Evolutionary conservation across 495 filamentous ascomycete species (phyloP).

Genomic region (Penicillium robsamsonii): DNA sequence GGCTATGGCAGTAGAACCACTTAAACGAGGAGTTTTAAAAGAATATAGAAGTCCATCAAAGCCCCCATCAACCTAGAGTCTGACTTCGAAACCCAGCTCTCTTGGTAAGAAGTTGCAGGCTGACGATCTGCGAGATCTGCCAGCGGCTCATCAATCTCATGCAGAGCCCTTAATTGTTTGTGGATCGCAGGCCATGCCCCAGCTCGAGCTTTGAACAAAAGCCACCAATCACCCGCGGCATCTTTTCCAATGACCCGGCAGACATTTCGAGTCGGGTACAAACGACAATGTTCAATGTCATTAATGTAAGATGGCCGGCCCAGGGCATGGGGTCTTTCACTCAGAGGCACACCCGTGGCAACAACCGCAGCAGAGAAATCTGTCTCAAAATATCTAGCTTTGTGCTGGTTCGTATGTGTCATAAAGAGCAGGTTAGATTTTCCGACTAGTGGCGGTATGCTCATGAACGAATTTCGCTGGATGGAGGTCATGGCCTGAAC

Average conservation of each 20-base stretch:
- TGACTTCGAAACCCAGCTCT: too few relatives aligned
- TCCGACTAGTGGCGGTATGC: not conserved
- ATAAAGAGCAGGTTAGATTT: constrained; percentile 5
- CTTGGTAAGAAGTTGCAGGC: too few relatives aligned
- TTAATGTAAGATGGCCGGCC: constrained; percentile 1
- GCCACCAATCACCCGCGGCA: constrained; percentile 44
- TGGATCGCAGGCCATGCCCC: constrained; percentile 8
- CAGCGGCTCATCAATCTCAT: too few relatives aligned
- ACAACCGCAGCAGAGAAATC: constrained; percentile 19
- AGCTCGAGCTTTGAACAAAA: constrained; percentile 14
- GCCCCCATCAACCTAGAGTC: too few relatives aligned
- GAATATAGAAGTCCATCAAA: too few relatives aligned
- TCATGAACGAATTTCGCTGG: not conserved
- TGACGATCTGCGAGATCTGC: too few relatives aligned
- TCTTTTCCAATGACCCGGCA: constrained; percentile 43
- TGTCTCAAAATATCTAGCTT: constrained; percentile 13
- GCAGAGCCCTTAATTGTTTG: not conserved
- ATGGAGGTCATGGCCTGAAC: constrained; percentile 8
- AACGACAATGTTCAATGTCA: constrained; percentile 29
- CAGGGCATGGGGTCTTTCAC: not conserved
- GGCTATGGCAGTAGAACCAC: too few relatives aligned
- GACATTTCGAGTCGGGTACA: constrained; percentile 24
- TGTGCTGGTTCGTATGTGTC: constrained; percentile 10
- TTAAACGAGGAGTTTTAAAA: too few relatives aligned
- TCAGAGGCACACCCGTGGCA: not conserved